A percentile compares a stretch with the other conserved stretches of the same genome.
phyloP scores from a whole-genome alignment of 2,329 filamentous ascomycete species.

The Eutypa lata region DNA sequence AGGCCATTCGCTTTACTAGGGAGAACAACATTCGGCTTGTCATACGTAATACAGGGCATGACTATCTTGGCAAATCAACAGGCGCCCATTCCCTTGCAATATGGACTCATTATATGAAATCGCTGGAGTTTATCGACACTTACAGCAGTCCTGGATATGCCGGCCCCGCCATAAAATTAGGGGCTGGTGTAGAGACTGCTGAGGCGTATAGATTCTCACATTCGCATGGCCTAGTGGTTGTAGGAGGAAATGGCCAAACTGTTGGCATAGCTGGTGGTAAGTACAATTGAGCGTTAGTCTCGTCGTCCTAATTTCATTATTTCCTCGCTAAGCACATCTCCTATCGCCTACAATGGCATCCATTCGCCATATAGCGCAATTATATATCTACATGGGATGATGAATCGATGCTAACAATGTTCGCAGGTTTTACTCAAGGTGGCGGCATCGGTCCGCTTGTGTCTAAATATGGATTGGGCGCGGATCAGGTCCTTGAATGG shows the following conservation, averaged over 20 bases:
- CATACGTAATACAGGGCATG: conserved; percentile 42
- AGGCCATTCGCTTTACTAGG: conserved; percentile 28
- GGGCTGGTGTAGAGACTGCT: conserved; percentile 13
- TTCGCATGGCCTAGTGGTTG: conserved; percentile 6
- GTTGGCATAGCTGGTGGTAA: conserved; percentile 12
- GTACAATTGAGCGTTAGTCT: too few species aligned
- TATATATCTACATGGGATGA: too few species aligned
- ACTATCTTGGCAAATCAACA: conserved; percentile 25
- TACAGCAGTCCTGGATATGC: conserved; percentile 23
- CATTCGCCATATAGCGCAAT: too few species aligned
- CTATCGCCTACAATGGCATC: too few species aligned
- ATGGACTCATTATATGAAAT: conserved; percentile 19
- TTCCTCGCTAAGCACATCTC: too few species aligned
- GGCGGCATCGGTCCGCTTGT: conserved; percentile 55
- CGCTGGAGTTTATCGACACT: conserved; percentile 11
- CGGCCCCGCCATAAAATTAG: conserved; percentile 39
- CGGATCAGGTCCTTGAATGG: conserved; percentile 54
- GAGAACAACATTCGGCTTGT: conserved; percentile 36
- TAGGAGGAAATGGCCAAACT: conserved; percentile 12
- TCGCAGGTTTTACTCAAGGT: conserved; percentile 27
- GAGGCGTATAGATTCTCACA: conserved; percentile 8
- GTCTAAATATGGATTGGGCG: conserved; percentile 51
- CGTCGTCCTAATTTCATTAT: too few species aligned
- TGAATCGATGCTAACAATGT: conserved; percentile 2
- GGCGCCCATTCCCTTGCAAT: conserved; percentile 18